These are phyloP conservation scores for Fusarium anthophilum DNA, from an alignment of 2,329 filamentous ascomycete genomes.

Conservation along the genomic window DNA sequence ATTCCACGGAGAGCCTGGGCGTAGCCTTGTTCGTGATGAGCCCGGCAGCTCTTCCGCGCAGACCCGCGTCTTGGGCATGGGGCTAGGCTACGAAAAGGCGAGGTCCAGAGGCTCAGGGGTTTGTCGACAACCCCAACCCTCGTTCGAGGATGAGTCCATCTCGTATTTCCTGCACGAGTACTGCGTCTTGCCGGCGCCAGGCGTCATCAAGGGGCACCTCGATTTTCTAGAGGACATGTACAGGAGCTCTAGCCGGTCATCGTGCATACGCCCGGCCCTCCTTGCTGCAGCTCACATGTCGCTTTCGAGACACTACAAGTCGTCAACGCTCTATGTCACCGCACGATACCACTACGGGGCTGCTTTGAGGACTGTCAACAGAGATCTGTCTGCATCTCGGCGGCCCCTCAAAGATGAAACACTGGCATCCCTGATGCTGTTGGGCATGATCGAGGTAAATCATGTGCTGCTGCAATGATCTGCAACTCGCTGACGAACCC, in stretches of 20 bases:
- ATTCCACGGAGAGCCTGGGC: conserved; percentile 27
- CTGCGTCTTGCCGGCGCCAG: conserved; percentile 8
- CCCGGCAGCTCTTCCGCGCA: neutral
- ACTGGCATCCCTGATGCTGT: conserved; percentile 22
- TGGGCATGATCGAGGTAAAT: conserved; percentile 27
- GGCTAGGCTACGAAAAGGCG: neutral
- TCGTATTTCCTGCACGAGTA: conserved; percentile 24
- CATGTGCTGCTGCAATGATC: neutral
- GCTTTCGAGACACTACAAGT: conserved; percentile 30
- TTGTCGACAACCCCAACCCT: conserved; percentile 25
- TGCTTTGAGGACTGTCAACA: conserved; percentile 20
- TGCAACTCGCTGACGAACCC: neutral
- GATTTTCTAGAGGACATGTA: conserved; percentile 27
- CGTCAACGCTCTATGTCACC: conserved; percentile 23
- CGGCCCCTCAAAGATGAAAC: conserved; percentile 21
- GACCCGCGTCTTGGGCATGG: neutral
- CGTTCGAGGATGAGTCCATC: conserved; percentile 28
- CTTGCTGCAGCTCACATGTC: conserved; percentile 22
- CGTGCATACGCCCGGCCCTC: conserved; percentile 24
- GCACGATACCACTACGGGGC: conserved; percentile 21
- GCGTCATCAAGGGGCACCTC: conserved; percentile 14
- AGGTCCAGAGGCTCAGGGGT: neutral
- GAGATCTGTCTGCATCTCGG: conserved; percentile 16
- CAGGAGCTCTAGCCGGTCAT: neutral
- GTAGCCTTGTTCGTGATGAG: conserved; percentile 10